Conservation (phyloP, 2,329 filamentous ascomycete species). For the Fusarium cicatricum region DNA sequence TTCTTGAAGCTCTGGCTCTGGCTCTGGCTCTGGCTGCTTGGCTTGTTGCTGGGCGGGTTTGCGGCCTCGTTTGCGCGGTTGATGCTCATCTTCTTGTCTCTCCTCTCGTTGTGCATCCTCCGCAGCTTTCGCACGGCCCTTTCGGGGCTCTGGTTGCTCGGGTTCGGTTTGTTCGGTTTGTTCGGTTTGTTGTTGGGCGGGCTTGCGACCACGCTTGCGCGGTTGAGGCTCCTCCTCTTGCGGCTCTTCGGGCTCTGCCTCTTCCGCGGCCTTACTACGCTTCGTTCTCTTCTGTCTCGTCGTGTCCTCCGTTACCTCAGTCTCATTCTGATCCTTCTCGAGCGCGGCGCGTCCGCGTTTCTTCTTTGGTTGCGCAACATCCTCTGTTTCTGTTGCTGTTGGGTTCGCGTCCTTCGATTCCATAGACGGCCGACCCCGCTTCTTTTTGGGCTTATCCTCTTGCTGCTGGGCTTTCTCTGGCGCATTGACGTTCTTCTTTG, state of each 20-base stretch:
- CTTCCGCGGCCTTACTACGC: constrained; percentile 16
- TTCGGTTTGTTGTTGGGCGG: not conserved
- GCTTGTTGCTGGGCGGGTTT: constrained; percentile 5
- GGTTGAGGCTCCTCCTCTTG: constrained; percentile 13
- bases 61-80: constrained; percentile 16
- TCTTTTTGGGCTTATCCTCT: constrained; percentile 29
- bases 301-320: constrained; percentile 17
- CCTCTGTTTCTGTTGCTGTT: constrained; percentile 4
- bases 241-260: constrained; percentile 14
- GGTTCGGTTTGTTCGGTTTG: constrained; percentile 1
- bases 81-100: constrained; percentile 6
- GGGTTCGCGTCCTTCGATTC: constrained; percentile 18
- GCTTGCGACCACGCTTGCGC: constrained; percentile 27
- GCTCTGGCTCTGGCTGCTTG: constrained; percentile 7
- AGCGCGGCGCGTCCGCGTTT: constrained; percentile 49
- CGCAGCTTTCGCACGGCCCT: not conserved
- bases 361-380: constrained; percentile 43
- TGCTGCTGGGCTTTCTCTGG: constrained; percentile 12
- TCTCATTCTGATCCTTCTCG: constrained; percentile 18
- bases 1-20: constrained; percentile 4
- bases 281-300: constrained; percentile 29
- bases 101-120: constrained; percentile 4
- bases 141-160: too few relatives aligned
- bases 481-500: constrained; percentile 18
- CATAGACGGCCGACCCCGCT: constrained; percentile 43